Conservation (phyloP, 805 yeast species). For the Ogataea trehalophila region DNA sequence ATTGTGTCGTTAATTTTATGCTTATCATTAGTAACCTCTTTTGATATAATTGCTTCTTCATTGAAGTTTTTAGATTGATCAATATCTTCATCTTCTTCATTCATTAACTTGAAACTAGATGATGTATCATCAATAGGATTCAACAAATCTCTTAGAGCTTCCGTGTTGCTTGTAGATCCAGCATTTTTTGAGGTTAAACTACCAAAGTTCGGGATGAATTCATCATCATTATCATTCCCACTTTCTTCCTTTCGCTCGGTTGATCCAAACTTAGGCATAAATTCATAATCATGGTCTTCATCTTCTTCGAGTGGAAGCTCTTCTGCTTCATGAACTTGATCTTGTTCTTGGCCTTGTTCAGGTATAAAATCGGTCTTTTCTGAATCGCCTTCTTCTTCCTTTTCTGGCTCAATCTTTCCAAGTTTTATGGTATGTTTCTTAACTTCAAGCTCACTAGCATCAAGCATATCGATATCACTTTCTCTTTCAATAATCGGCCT, state of each 20-base stretch:
- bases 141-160: slow-evolving; percentile 56
- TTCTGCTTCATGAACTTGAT: too few species aligned
- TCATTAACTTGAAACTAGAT: slow-evolving; percentile 37
- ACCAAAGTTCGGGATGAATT: slow-evolving; percentile 54
- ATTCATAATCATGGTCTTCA: too few species aligned
- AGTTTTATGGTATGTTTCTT: background rate
- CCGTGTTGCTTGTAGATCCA: slow-evolving; percentile 45
- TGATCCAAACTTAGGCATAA: slow-evolving; percentile 2
- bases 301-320: too few species aligned
- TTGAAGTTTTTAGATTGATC: slow-evolving; percentile 30
- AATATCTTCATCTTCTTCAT: slow-evolving; percentile 44
- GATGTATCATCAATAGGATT: slow-evolving; percentile 34
- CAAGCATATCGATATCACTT: background rate
- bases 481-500: slow-evolving; percentile 6
- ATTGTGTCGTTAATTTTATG: slow-evolving; percentile 10
- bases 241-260: slow-evolving; percentile 10
- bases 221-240: slow-evolving; percentile 34
- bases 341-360: too few species aligned
- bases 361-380: slow-evolving; percentile 7
- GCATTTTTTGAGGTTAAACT: slow-evolving; percentile 11
- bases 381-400: slow-evolving; percentile 9
- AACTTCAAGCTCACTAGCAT: background rate
- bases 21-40: slow-evolving; percentile 5
- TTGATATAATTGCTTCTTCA: slow-evolving; percentile 4
- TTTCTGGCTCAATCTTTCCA: background rate